Evolutionary conservation across 768 basidiomycete genomes (phyloP), one percentile per base, ranked within the genome.

Genomic region (Naganishia vaughanmartiniae): DNA sequence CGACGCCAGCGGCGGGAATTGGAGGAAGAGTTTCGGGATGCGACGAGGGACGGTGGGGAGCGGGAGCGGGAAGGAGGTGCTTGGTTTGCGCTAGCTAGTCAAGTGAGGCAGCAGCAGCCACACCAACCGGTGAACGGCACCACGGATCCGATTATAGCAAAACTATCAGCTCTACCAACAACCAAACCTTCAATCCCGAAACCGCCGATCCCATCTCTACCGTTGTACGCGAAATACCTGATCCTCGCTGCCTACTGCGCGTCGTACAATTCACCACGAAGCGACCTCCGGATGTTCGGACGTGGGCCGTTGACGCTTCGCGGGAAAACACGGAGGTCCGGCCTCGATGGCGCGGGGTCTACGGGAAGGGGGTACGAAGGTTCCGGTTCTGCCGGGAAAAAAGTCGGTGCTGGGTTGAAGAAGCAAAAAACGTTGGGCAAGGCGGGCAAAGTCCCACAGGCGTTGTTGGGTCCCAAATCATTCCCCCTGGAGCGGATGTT

Each of bases 231-330:
- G 26, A 89, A 89, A 75, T 92, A 87, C 74, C 84, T 93, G 28
- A 81, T 93, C 5, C 79, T 93, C 4, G 89, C 90, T 0, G 86
- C 88, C 0, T 95, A 88, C 76, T 81, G 93, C 48, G 91, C 92
- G 6, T 91, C 91, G 51, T 89, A 89, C 51, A 96, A 95, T 76
- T 92, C 93, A 1, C 80, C 88, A 0, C 89, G 87, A 76, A 88
- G 87, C 11, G 93, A 94, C 80, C 42, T 91, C 73, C 84, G 90
- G 45, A 88, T 95, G 86, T 92, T 96, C 80, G 89, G 90, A 4
- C 79, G 92, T 17, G 89, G 87, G 0, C 70, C 86, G 31, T 88
- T 89, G 66, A 90, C 90, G 77, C 45, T 51, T 11, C 54, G 57
- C 26, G 68, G 56, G 21, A 60, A 51, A 48, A 48, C 24, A 17